These are phyloP conservation scores for Rutstroemia sp. DNA, from an alignment of 2,329 filamentous ascomycete species.

Conservation along the genomic window DNA sequence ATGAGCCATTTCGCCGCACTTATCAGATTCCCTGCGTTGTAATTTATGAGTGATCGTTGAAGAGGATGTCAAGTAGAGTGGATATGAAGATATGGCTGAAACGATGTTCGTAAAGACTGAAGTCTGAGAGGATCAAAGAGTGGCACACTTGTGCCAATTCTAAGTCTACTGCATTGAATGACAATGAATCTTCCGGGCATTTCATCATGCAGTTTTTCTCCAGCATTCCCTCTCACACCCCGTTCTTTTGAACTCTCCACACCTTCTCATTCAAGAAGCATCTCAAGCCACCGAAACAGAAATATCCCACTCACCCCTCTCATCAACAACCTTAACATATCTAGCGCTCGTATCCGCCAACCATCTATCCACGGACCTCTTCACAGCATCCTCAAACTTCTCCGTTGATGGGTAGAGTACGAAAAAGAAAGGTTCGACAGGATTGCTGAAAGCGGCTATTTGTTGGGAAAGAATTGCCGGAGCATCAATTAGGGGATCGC, in stretches of 20 bases:
- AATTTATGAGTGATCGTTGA: neutral
- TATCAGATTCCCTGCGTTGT: neutral
- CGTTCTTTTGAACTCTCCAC: no score
- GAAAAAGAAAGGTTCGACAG: constrained; percentile 15
- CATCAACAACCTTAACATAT: constrained; percentile 19
- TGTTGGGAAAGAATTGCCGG: constrained; percentile 14
- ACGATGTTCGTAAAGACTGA: no score
- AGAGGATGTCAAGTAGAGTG: no score
- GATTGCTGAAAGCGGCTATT: constrained; percentile 7
- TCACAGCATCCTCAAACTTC: constrained; percentile 10
- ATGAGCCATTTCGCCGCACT: constrained; percentile 6
- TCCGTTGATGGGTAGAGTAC: constrained; percentile 13
- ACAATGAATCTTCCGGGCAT: no score
- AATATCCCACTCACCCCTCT: constrained; percentile 3
- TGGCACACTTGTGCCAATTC: no score
- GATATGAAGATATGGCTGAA: no score
- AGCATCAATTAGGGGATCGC: constrained; percentile 6
- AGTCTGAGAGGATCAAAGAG: no score
- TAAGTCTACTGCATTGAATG: no score
- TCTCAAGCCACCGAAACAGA: neutral
- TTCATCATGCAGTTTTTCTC: no score
- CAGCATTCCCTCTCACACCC: no score
- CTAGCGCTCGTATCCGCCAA: constrained; percentile 8
- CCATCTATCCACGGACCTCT: constrained; percentile 16
- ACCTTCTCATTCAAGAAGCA: no score